These are phyloP conservation scores for Barnettozyma pratensis DNA, from an alignment of 805 yeast genomes.

Conservation along the genomic window DNA sequence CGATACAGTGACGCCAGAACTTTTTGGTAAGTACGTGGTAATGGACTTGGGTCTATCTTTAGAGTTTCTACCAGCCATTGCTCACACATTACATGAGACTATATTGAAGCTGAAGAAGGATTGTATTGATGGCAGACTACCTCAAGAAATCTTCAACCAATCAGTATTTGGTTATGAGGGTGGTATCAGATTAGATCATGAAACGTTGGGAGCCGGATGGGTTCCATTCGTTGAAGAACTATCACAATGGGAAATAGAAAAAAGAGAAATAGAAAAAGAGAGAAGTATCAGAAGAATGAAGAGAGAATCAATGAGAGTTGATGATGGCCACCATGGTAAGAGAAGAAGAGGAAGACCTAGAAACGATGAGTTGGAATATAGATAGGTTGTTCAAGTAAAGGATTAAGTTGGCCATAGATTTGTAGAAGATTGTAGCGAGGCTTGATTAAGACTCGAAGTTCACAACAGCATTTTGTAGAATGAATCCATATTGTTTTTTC, in stretches of 20 bases:
- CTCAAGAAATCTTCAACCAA: conserved; percentile 47
- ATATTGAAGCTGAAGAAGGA: conserved; percentile 75
- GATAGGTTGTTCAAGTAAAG: neutral
- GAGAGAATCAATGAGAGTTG: conserved; percentile 80
- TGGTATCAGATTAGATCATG: conserved; percentile 69
- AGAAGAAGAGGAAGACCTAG: conserved; percentile 37
- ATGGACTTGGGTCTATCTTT: conserved; percentile 77
- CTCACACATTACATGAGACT: conserved; percentile 81
- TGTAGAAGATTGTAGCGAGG: neutral
- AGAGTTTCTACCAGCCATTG: conserved; percentile 86
- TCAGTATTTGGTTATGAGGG: conserved; percentile 59
- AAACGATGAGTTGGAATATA: conserved; percentile 15
- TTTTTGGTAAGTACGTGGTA: conserved; percentile 77
- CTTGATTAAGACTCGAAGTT: neutral
- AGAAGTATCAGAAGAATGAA: conserved; percentile 87
- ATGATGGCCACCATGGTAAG: conserved; percentile 35
- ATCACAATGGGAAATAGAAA: conserved; percentile 89
- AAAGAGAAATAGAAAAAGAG: conserved; percentile 91
- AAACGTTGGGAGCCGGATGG: conserved; percentile 77
- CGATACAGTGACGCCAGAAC: conserved; percentile 54
- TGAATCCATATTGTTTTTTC: neutral
- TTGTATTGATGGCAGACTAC: conserved; percentile 62
- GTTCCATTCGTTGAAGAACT: conserved; percentile 82
- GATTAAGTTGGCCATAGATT: neutral
- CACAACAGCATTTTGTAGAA: neutral